These are phyloP conservation scores for Teunomyces tritomae DNA, from an alignment of 805 yeast species.

Conservation along the genomic window DNA sequence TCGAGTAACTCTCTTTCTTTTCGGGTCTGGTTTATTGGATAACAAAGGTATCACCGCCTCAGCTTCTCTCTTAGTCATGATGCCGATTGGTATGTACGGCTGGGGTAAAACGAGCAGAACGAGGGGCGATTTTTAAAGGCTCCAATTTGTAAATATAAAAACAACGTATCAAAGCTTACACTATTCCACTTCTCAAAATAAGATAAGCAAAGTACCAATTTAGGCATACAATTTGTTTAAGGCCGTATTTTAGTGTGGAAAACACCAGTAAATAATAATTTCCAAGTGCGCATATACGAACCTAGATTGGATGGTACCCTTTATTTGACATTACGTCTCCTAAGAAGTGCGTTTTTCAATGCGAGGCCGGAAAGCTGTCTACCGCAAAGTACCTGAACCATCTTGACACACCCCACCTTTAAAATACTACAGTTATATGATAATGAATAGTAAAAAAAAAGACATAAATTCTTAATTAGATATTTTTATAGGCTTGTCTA, in stretches of 20 bases:
- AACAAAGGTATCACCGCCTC: conserved; percentile 14
- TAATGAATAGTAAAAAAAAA: neutral
- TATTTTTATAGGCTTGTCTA: conserved; percentile 46
- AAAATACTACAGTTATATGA: too few relatives aligned
- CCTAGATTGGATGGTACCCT: neutral
- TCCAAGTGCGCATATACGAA: neutral
- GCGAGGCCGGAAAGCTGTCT: too few relatives aligned
- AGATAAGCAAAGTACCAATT: too few relatives aligned
- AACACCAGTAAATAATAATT: neutral
- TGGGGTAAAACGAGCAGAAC: too few relatives aligned
- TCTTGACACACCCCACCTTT: too few relatives aligned
- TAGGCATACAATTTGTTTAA: neutral
- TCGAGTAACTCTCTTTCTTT: conserved; percentile 63
- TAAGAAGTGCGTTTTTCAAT: too few relatives aligned
- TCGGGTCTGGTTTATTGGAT: conserved; percentile 21
- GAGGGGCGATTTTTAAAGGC: too few relatives aligned
- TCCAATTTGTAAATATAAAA: too few relatives aligned
- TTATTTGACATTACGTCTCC: neutral
- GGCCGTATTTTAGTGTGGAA: neutral
- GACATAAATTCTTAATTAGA: neutral
- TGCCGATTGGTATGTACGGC: neutral
- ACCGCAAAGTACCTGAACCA: too few relatives aligned
- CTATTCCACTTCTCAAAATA: too few relatives aligned
- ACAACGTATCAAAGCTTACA: too few relatives aligned
- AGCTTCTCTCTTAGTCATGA: neutral